These are phyloP conservation scores for Melastoma candidum DNA, from an alignment of 441 rosid genomes.

Conservation along the genomic window DNA sequence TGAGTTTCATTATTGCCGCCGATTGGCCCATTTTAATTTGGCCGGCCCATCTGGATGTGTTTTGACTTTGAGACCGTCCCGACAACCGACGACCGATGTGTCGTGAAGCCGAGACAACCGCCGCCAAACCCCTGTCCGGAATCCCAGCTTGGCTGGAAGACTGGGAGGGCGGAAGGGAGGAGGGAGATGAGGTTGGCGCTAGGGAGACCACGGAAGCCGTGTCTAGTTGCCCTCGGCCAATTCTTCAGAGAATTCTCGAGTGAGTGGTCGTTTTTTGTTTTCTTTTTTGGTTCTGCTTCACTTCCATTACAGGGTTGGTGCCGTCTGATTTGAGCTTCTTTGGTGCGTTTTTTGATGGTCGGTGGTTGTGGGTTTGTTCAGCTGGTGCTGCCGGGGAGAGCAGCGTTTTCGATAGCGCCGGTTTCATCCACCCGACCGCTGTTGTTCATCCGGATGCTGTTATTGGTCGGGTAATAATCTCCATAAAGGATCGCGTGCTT, in stretches of 20 bases:
- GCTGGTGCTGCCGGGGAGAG: constrained; percentile 30
- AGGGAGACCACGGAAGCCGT: too few species aligned
- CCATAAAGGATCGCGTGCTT: background rate
- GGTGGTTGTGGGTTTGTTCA: background rate
- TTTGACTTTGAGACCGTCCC: too few species aligned
- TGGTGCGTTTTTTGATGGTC: too few species aligned
- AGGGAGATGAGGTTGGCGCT: too few species aligned
- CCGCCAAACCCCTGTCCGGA: background rate
- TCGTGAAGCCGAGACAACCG: background rate
- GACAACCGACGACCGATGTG: too few species aligned
- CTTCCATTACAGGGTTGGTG: too few species aligned
- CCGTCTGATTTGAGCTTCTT: too few species aligned
- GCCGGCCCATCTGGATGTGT: too few species aligned
- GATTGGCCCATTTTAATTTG: too few species aligned
- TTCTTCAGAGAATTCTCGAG: constrained; percentile 7
- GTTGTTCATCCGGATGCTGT: constrained; percentile 69
- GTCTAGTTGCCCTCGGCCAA: background rate
- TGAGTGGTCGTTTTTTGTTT: background rate
- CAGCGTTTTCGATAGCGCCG: constrained; percentile 16
- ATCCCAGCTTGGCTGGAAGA: background rate
- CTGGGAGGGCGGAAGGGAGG: too few species aligned
- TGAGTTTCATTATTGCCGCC: too few species aligned
- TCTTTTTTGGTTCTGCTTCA: too few species aligned
- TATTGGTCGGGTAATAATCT: constrained; percentile 48
- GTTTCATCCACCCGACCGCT: constrained; percentile 64